Conservation (phyloP, 441 rosid genomes). For the Rhodomyrtus psidioides region DNA sequence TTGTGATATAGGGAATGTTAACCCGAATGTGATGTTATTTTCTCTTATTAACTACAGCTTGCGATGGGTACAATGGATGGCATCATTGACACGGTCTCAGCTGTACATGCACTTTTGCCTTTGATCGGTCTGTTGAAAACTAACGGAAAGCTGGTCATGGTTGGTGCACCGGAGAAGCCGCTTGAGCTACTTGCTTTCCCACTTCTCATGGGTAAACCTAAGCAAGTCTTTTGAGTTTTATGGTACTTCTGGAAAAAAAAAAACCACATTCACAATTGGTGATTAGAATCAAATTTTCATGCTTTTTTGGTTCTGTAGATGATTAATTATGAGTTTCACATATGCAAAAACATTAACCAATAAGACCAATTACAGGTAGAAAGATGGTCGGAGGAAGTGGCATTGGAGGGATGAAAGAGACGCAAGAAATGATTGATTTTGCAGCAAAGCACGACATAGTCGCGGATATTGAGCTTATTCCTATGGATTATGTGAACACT, state of each 20-base stretch:
- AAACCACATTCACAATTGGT: not conserved
- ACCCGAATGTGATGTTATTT: not conserved
- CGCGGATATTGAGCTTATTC: not conserved
- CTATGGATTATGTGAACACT: not conserved
- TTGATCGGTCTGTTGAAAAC: not conserved
- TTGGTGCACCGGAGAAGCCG: not conserved
- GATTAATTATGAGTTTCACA: fast-evolving
- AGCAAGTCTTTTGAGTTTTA: not conserved
- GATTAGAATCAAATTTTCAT: not conserved
- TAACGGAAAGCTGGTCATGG: not conserved
- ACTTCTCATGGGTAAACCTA: not conserved
- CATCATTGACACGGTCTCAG: not conserved
- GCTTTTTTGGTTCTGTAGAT: not conserved
- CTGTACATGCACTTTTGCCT: not conserved
- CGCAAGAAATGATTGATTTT: not conserved
- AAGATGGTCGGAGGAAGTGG: not conserved
- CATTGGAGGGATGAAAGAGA: not conserved
- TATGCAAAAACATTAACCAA: not conserved
- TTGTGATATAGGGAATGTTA: not conserved
- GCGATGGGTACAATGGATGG: not conserved
- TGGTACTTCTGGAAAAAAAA: not conserved
- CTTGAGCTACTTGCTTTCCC: not conserved
- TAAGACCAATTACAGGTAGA: not conserved
- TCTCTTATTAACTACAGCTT: not conserved
- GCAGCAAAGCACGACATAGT: no score